Evolutionary conservation across 345 rosid species (phyloP), one percentile per base, ranked within the genome.

Genomic region (Excoecaria cochinchinensis): DNA sequence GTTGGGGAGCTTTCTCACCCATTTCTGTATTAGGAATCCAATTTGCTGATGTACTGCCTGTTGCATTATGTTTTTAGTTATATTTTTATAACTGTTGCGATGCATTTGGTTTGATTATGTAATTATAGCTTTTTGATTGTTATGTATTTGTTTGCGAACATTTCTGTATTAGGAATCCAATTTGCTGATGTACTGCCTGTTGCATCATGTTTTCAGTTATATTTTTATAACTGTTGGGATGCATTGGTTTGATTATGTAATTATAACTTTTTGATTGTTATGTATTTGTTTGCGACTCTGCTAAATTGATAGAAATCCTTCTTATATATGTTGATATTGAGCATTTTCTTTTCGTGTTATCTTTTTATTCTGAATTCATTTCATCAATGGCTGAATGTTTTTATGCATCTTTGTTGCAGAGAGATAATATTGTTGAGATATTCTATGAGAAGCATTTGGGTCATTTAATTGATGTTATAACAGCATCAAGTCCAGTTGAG

Each of bases 381-480:
- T 47, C 19, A 50, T 52, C 46, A 44, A 55, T 50, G 12, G 76
- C 31, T 36, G 52, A 74, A 22, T 73, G 58, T 64, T 51, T 38
- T 70, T 16, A 12, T 44, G 69, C 82, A 48, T 31, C 17, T 73
- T 74, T 83, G 55, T 74, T 79, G 91, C 95, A 96, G 99, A 91
- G 92, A 82, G 97, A 90, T 67, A 84, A 78, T 73, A 84, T 92
- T 70, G 81, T 91, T 81, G 98, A 96, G 79, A 93, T 90, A 50
- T 96, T 96, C 87, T 96, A 87, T 76, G 98, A 96, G 90, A 93
- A 88, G 84, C 97, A 96, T 84, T 82, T 96, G 87, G 87, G 81
- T 74, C 95, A 89, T 79, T 86, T 96, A 72, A 87, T 96, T 77
- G 98, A 93, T 78, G 90, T 96, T 70, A 93, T 96, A 72, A 83